These are phyloP conservation scores for Xerocomellus chrysenteron DNA, from an alignment of 768 basidiomycete species.

Conservation along the genomic window DNA sequence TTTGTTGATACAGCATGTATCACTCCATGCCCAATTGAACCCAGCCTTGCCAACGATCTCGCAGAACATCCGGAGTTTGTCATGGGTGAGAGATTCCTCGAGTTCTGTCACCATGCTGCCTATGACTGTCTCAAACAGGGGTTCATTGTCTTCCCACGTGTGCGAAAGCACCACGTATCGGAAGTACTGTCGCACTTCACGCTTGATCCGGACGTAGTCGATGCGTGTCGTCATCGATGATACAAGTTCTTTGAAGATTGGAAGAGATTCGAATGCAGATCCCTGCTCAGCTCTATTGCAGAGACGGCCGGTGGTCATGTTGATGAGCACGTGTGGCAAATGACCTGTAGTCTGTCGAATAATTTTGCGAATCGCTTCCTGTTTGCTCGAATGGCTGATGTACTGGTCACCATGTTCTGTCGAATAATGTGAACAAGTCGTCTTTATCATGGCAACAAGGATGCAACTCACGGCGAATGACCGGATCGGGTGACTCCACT, in stretches of 20 bases:
- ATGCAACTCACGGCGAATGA: neutral
- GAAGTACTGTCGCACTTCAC: neutral
- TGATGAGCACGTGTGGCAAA: neutral
- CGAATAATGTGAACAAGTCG: too few species aligned
- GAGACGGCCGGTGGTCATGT: neutral
- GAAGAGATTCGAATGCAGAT: neutral
- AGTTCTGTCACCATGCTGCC: too few species aligned
- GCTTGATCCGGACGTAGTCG: neutral
- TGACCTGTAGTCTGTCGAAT: neutral
- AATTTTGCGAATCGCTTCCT: neutral
- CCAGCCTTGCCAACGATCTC: neutral
- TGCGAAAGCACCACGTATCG: neutral
- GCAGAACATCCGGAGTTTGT: neutral
- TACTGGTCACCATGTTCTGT: too few species aligned
- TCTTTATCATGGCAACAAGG: too few species aligned
- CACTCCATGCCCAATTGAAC: neutral
- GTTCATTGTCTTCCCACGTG: neutral
- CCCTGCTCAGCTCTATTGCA: neutral
- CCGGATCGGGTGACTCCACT: neutral
- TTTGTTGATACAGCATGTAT: neutral
- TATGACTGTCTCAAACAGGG: neutral
- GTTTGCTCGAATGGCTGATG: neutral
- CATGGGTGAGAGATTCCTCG: too few species aligned
- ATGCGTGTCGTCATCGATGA: neutral
- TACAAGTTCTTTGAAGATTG: too few species aligned